A percentile compares a stretch with the other conserved stretches of the same genome.
Conservation (phyloP, 1,139 yeast genomes). For the Lodderomyces jiufengensis region DNA sequence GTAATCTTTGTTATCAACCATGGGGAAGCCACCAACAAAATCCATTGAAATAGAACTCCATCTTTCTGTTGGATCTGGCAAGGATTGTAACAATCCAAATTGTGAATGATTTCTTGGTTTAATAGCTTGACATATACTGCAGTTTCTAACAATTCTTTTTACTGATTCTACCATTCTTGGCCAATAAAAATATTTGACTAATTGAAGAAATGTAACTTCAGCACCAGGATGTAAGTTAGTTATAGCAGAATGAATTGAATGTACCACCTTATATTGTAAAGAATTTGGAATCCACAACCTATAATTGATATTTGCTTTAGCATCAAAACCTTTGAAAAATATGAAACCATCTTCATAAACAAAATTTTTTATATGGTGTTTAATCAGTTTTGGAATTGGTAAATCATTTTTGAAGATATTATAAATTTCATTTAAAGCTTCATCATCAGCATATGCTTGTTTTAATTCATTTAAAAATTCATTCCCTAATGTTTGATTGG, state of each 20-base stretch:
- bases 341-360: too few species aligned
- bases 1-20: background rate
- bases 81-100: background rate
- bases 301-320: too few species aligned
- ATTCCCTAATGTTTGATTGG: background rate
- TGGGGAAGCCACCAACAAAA: background rate
- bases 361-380: slow-evolving; percentile 1
- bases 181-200: too few species aligned
- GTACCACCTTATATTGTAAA: too few species aligned
- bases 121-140: background rate
- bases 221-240: too few species aligned
- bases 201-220: too few species aligned
- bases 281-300: too few species aligned
- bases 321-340: too few species aligned
- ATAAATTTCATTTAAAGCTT: background rate
- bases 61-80: too few species aligned
- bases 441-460: slow-evolving; percentile 1
- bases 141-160: background rate
- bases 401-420: background rate
- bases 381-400: background rate
- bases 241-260: too few species aligned
- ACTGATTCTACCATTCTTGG: background rate
- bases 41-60: too few species aligned
- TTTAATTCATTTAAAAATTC: slow-evolving; percentile 2
- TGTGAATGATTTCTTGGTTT: background rate